Base-by-base conservation (phyloP, 371 early-diverging fungal species). In the Mortierella sp. region DNA sequence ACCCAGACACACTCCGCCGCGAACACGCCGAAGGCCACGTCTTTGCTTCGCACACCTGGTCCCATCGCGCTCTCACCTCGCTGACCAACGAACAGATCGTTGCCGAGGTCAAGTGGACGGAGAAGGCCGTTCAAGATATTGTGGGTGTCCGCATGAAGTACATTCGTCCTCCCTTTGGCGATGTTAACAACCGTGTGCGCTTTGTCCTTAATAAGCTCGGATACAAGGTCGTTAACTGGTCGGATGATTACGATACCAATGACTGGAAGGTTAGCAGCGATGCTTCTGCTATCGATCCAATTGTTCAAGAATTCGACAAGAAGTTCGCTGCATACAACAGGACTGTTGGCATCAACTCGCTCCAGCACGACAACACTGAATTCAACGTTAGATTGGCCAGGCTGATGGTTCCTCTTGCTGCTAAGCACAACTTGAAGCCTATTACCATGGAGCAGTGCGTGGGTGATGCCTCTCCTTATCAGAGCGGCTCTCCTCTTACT, bases 21-120 rank as follows among this genome's bases (percentile, higher is more conserved):
- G 88, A 72, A 64, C 25, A 72, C 21, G 21, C 19, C 14, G 68
- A 77, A 64, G 83, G 83, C 18, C 83, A 84, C 67, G 74, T 83
- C 53, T 62, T 86, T 57, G 81, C 72, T 25, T 64, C 81, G 15
- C 87, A 84, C 57, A 82, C 85, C 46, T 87, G 88, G 88, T 86
- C 90, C 19, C 94, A 94, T 60, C 83, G 77, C 21, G 84, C 83
- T 52, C 58, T 92, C 79, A 91, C 93, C 23, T 81, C 90, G 0
- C 72, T 86, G 43, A 73, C 88, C 30, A 91, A 85, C 57, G 90
- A 91, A 55, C 85, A 88, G 70, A 84, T 94, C 46, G 85, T 92
- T 50, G 91, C 91, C 60, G 93, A 94, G 75, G 74, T 93, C 47
- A 88, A 87, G 72, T 91, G 88, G 88, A 90, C 86, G 14, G 91